A percentile compares a stretch with the other conserved stretches of the same genome.
phyloP scores from a whole-genome alignment of 2,329 filamentous ascomycete genomes.

The Exophiala sideris region DNA sequence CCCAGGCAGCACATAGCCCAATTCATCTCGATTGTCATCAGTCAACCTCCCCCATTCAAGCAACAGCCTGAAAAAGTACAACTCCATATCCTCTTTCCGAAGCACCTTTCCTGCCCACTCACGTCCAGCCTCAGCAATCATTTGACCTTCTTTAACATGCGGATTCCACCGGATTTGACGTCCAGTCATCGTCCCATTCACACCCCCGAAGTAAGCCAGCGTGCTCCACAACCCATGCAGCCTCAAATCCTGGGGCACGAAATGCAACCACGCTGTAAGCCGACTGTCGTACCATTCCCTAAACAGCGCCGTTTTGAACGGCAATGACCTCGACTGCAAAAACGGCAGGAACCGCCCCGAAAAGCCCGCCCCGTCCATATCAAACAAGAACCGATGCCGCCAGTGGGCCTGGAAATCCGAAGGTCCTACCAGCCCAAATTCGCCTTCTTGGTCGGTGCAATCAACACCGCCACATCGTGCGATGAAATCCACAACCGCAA shows the following conservation, averaged over 20 bases:
- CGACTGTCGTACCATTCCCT: slow-evolving; percentile 76
- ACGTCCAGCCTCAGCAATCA: slow-evolving; percentile 64
- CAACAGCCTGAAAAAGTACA: slow-evolving; percentile 74
- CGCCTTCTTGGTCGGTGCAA: slow-evolving; percentile 51
- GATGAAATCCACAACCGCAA: slow-evolving; percentile 59
- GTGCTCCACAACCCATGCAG: slow-evolving; percentile 72
- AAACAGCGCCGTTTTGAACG: slow-evolving; percentile 69
- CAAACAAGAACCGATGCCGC: slow-evolving; percentile 66
- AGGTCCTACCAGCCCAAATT: slow-evolving; percentile 49
- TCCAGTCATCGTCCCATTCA: slow-evolving; percentile 43
- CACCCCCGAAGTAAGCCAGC: slow-evolving; percentile 68
- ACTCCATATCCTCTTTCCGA: slow-evolving; percentile 70
- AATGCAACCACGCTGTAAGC: slow-evolving; percentile 73
- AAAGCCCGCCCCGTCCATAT: slow-evolving; percentile 67
- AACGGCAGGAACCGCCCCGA: slow-evolving; percentile 64
- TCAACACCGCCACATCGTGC: slow-evolving; percentile 54
- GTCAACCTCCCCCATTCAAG: slow-evolving; percentile 73
- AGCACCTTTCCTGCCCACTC: slow-evolving; percentile 64
- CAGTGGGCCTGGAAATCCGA: slow-evolving; percentile 58
- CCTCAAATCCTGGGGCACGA: slow-evolving; percentile 71
- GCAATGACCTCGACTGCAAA: slow-evolving; percentile 63
- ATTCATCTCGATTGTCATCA: slow-evolving; percentile 55
- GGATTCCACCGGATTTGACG: slow-evolving; percentile 48
- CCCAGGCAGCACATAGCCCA: slow-evolving; percentile 37
- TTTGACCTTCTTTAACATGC: slow-evolving; percentile 54